A percentile compares a stretch with the other conserved stretches of the same genome.
Conservation (phyloP, 148 eudicot species). For the Linanthus parryae region DNA sequence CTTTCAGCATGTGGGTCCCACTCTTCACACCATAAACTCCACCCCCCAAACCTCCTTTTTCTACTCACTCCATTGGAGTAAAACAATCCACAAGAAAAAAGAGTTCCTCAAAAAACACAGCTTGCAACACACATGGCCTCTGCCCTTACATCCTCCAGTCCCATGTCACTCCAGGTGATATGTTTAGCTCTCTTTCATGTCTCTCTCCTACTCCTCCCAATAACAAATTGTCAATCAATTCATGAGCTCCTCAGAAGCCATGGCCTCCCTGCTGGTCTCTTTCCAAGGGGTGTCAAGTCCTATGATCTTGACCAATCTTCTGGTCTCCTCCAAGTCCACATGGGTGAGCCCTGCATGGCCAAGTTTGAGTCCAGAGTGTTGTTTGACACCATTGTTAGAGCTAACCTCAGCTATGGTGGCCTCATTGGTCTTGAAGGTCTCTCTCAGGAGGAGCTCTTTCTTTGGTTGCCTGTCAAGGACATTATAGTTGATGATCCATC, state of each 20-base stretch:
- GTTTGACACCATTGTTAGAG: conserved; percentile 56
- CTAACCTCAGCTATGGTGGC: conserved; percentile 67
- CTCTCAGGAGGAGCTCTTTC: conserved; percentile 58
- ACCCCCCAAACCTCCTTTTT: background rate
- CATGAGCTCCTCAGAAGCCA: conserved; percentile 52
- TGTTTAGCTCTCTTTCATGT: background rate
- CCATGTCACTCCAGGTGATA: background rate
- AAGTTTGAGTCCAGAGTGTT: conserved; percentile 49
- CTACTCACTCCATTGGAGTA: too few relatives aligned
- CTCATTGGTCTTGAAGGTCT: conserved; percentile 63
- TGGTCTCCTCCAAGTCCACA: conserved; percentile 39
- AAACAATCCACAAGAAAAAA: too few relatives aligned
- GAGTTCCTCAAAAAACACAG: too few relatives aligned
- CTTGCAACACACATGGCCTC: too few relatives aligned
- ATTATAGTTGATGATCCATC: conserved; percentile 60
- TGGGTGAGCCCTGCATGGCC: conserved; percentile 55
- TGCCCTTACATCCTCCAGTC: background rate
- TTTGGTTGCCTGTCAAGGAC: conserved; percentile 71
- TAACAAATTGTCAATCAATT: conserved; percentile 18
- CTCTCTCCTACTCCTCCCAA: conserved; percentile 4
- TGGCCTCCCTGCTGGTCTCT: conserved; percentile 68
- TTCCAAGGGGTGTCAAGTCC: conserved; percentile 47
- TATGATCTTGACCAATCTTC: conserved; percentile 31
- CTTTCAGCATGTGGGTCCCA: too few relatives aligned
- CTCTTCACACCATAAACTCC: conserved; percentile 1